Conservation (phyloP, 108 stramenopile genomes). For the Stephanodiscus minutulus region DNA sequence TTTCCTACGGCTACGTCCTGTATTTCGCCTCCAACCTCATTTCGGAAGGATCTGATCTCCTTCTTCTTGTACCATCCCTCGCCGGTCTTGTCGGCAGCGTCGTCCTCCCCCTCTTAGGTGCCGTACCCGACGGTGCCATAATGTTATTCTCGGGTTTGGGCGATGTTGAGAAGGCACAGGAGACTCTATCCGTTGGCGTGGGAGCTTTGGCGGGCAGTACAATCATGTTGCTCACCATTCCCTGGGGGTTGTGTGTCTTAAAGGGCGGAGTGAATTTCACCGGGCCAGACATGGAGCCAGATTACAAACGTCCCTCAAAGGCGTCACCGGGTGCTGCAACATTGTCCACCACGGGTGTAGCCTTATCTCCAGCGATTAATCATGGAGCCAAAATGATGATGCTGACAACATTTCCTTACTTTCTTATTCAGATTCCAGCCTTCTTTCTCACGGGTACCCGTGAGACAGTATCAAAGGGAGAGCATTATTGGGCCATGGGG, state of each 20-base stretch:
- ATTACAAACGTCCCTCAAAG: slow-evolving; percentile 66
- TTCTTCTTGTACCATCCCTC: slow-evolving; percentile 88
- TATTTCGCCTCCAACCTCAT: slow-evolving; percentile 90
- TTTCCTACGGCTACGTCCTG: slow-evolving; percentile 93
- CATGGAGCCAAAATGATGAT: slow-evolving; percentile 82
- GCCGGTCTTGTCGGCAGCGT: slow-evolving; percentile 95
- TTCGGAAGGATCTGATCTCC: slow-evolving; percentile 95
- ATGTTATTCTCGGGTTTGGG: slow-evolving; percentile 95
- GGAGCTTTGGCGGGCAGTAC: slow-evolving; percentile 97
- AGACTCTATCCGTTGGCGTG: slow-evolving; percentile 91
- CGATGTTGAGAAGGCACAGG: slow-evolving; percentile 77
- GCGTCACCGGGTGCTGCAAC: slow-evolving; percentile 11
- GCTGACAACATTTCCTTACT: slow-evolving; percentile 84
- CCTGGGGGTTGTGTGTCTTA: slow-evolving; percentile 85
- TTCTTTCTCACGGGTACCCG: slow-evolving; percentile 62
- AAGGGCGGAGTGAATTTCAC: slow-evolving; percentile 91
- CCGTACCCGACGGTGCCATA: slow-evolving; percentile 97
- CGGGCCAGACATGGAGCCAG: slow-evolving; percentile 29
- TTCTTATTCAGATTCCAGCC: slow-evolving; percentile 89
- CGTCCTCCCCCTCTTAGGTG: slow-evolving; percentile 95
- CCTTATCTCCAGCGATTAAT: slow-evolving; percentile 55
- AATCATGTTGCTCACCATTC: slow-evolving; percentile 97
- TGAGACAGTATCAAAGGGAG: slow-evolving; percentile 66
- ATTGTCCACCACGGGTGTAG: slow-evolving; percentile 65
- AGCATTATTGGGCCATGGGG: slow-evolving; percentile 77